Evolutionary conservation across 2,329 filamentous ascomycete species (phyloP), one percentile per base, ranked within the genome.

Genomic region (Colletotrichum neosansevieriae): DNA sequence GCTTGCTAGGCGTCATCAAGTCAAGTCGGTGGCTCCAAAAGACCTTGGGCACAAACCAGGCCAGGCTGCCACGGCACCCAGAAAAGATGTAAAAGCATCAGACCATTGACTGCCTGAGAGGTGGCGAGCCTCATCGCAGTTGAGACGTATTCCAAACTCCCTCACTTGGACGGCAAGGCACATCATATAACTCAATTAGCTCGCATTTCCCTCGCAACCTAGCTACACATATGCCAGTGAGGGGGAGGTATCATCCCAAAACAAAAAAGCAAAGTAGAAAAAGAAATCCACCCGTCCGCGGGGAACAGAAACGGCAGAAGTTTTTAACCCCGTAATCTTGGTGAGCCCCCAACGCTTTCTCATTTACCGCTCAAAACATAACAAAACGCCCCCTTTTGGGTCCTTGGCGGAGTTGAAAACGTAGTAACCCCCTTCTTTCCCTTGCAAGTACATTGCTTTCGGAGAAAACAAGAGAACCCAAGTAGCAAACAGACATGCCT

Each of bases 301-400:
- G 29, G 29, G 29, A 29, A 7, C 29, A n/a, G 38, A 24, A 38
- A 54, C 15, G 9, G n/a, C 9, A 53, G 40, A n/a, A 24, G 17
- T 21, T 21, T 57, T 24, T 53, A 34, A 34, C 67, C 58, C 29
- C 44, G 58, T 47, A 34, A 54, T 32, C 71, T 63, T 71, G 70
- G 80, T 29, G 56, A 76, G 45, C 21, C 36, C 44, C 58, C 45
- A 36, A 44, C 24, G 58, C 58, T 34, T 21, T 29, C 58, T 61
- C 58, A 44, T 50, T 61, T 29, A 40, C 58, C 58, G 34, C 45
- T 51, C 34, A 6, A 32, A 15, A 45, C 24, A 65, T 13, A 4
- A 50, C 13, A 53, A 59, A 69, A 69, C 66, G 66, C 66, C 65
- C 61, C 32, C 53, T 54, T 56, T 60, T 45, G 40, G 13, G n/a